Percentiles rank a stretch among this genome's conserved stretches.
These are phyloP conservation scores for Pseudogymnoascus pannorum DNA, from an alignment of 2,329 filamentous ascomycete species.

Conservation along the genomic window DNA sequence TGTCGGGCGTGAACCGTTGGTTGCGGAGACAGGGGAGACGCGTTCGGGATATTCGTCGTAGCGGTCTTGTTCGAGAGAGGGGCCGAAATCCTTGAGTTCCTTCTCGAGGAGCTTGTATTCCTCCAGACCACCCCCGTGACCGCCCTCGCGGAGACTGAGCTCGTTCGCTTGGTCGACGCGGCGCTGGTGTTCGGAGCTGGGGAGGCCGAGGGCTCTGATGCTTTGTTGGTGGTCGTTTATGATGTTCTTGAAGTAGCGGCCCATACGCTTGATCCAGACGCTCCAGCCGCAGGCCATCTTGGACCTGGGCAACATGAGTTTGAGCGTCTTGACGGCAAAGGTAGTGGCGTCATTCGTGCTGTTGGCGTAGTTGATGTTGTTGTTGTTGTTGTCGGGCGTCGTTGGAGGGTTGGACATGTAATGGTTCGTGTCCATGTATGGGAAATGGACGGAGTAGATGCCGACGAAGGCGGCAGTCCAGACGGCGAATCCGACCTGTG, in stretches of 20 bases:
- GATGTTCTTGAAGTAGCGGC: slow-evolving; percentile 44
- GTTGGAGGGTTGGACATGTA: slow-evolving; percentile 41
- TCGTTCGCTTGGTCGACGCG: slow-evolving; percentile 24
- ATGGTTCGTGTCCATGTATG: slow-evolving; percentile 55
- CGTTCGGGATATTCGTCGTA: background rate
- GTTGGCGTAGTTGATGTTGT: slow-evolving; percentile 7
- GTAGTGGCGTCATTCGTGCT: slow-evolving; percentile 31
- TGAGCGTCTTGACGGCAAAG: slow-evolving; percentile 43
- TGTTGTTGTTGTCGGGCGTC: background rate
- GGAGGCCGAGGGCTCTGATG: background rate
- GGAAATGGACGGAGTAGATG: slow-evolving; percentile 60
- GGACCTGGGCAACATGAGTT: slow-evolving; percentile 43
- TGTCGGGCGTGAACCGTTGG: background rate
- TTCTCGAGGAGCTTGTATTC: slow-evolving; percentile 46
- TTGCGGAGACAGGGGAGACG: background rate
- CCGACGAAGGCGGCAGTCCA: slow-evolving; percentile 61
- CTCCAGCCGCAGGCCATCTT: slow-evolving; percentile 52
- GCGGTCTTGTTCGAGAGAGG: background rate
- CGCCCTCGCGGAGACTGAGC: slow-evolving; percentile 36
- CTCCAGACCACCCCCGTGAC: slow-evolving; percentile 44
- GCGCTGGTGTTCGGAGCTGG: slow-evolving; percentile 16
- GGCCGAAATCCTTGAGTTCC: slow-evolving; percentile 47
- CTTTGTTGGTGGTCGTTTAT: slow-evolving; percentile 36
- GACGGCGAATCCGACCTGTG: slow-evolving; percentile 58
- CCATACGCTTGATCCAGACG: slow-evolving; percentile 45